Conservation (phyloP, 805 yeast species). For the Lipomyces lipofer region DNA sequence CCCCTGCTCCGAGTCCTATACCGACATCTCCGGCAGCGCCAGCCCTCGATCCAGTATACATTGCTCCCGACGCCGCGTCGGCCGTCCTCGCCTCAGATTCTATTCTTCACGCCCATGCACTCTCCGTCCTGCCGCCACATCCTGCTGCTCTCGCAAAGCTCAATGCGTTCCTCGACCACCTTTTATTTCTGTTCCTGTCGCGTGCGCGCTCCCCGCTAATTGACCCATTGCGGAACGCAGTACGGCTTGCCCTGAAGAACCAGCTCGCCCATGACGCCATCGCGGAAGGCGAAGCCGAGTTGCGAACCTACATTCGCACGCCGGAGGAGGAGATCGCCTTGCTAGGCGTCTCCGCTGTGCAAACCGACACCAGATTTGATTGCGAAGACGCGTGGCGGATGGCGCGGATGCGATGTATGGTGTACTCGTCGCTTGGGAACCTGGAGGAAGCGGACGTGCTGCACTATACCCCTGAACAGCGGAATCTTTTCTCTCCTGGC, state of each 20-base stretch:
- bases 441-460: conserved; percentile 21
- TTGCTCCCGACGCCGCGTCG: conserved; percentile 5
- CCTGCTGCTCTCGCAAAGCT: conserved; percentile 2
- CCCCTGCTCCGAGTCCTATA: neutral
- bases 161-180: conserved; percentile 14
- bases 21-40: neutral
- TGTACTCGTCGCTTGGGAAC: conserved; percentile 22
- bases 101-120: conserved; percentile 3
- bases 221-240: conserved; percentile 6
- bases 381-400: conserved; percentile 9
- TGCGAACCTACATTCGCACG: conserved; percentile 8
- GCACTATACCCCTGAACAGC: conserved; percentile 6
- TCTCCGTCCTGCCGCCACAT: conserved; percentile 7
- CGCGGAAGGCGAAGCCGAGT: conserved; percentile 17
- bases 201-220: conserved; percentile 11
- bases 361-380: conserved; percentile 6
- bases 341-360: neutral
- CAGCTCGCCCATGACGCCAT: conserved; percentile 19
- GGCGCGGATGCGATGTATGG: conserved; percentile 22
- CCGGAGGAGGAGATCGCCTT: conserved; percentile 10
- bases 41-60: conserved; percentile 1
- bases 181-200: conserved; percentile 3
- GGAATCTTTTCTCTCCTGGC: conserved; percentile 1
- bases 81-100: conserved; percentile 15
- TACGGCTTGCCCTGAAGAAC: conserved; percentile 3